phyloP scores from a whole-genome alignment of 352 stramenopile genomes.

The Pythium chondricola region DNA sequence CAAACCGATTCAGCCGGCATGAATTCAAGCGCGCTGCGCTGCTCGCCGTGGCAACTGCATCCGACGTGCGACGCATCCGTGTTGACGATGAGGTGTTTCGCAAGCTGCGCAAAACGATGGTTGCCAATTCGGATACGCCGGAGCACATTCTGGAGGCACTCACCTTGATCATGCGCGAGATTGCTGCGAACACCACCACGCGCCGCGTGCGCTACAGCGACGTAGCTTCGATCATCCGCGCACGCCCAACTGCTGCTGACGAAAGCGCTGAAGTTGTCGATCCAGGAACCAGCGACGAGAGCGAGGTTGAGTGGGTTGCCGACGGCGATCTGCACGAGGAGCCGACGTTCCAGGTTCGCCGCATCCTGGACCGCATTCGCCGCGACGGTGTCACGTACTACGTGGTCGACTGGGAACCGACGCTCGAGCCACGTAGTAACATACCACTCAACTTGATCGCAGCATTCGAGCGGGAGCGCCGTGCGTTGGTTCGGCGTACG shows the following conservation, averaged over 20 bases:
- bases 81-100: no score
- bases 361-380: not conserved
- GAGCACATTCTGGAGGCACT: not conserved
- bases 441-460: constrained; percentile 9
- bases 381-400: constrained; percentile 9
- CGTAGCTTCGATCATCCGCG: no score
- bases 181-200: not conserved
- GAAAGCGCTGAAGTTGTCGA: no score
- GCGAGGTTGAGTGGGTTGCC: not conserved
- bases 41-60: no score
- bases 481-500: constrained; percentile 11
- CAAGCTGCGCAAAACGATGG: not conserved
- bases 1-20: no score
- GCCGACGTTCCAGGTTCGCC: not conserved
- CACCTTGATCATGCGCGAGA: not conserved
- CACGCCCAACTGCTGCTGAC: no score
- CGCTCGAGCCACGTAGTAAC: constrained; percentile 5
- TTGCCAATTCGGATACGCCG: not conserved
- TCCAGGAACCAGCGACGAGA: no score
- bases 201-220: not conserved
- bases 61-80: no score
- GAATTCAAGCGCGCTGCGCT: no score
- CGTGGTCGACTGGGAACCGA: constrained; percentile 19
- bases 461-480: constrained; percentile 12
- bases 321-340: not conserved